Evolutionary conservation across 768 basidiomycete genomes (phyloP), one percentile per base, ranked within the genome.

Genomic region (Pilatotrama ljubarskyi): DNA sequence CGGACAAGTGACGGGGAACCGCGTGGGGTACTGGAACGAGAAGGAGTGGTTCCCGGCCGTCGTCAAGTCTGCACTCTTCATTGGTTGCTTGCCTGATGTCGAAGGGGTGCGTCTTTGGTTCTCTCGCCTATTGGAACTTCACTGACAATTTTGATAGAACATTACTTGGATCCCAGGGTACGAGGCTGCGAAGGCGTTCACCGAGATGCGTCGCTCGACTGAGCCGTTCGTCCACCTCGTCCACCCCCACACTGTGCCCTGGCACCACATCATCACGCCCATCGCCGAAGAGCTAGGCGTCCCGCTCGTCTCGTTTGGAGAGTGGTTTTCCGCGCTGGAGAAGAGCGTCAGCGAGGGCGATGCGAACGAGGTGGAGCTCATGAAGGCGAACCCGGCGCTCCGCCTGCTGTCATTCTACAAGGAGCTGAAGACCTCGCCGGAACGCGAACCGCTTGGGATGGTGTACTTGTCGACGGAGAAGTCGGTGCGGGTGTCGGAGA

Each of bases 171-270:
- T 82, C 6, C 78, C 80, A 0, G 69, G 73, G 50, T 72, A 81
- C 63, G 68, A 70, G 1, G 77, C 74, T 0, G 76, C 78, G 0
- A 18, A 67, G 41, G 70, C 72, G 0, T 63, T 80, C 10, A 25
- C 75, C 15, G 67, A 70, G 70, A 70, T 69, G 13, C 68, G 72
- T 40, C 40, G 55, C 1, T 54, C 61, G 20, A 64, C 49, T 0
- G 53, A 66, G 9, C 40, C 35, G 3, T 61, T 70, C 14, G 58
- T 77, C 55, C 75, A 81, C 60, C 58, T 82, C 7, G 69, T 78
- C 0, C 79, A 81, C 62, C 79, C 80, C 17, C 64, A 66, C 9
- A 70, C 76, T 6, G 61, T 72, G 2, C 46, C 66, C 2, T 78
- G 76, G 75, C 60, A 61, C 35, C 37, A 26, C 2, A 22, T 65